A percentile compares a stretch with the other conserved stretches of the same genome.
Evolutionary conservation across 805 yeast genomes (phyloP).

Genomic region (Saccharomyces paradoxus): DNA sequence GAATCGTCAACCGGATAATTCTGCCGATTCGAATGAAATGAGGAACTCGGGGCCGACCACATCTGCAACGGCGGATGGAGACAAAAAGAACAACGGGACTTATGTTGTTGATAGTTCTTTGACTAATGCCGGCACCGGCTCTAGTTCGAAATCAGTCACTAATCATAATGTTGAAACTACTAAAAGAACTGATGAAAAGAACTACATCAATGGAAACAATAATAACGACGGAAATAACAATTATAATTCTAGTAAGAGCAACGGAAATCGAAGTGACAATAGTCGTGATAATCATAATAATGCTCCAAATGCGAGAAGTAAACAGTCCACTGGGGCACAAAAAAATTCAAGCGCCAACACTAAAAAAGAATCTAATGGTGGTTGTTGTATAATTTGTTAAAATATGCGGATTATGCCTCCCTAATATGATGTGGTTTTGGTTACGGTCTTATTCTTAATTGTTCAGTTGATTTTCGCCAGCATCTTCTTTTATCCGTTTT

Average conservation of each 20-base stretch:
- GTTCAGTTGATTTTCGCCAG: not conserved
- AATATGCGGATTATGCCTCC: not conserved
- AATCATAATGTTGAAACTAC: not conserved
- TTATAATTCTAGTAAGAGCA: not conserved
- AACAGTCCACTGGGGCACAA: conserved; percentile 1
- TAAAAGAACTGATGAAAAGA: not conserved
- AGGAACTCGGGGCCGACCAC: conserved; percentile 8
- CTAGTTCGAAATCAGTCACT: not conserved
- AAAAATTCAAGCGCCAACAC: conserved; percentile 1
- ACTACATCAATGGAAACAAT: not conserved
- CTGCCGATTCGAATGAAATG: not conserved
- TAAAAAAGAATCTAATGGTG: conserved; percentile 21
- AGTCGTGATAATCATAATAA: not conserved
- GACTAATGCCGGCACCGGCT: not conserved
- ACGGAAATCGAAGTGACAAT: not conserved
- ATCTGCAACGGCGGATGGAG: not conserved
- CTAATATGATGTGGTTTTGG: not conserved
- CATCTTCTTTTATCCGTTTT: not conserved
- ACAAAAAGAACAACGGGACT: not conserved
- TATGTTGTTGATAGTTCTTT: not conserved
- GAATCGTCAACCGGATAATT: conserved; percentile 4
- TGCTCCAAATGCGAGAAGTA: conserved; percentile 3
- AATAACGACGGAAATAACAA: not conserved
- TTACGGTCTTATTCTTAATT: not conserved
- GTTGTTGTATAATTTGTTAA: conserved; percentile 30